These are phyloP conservation scores for Cercospora sp. DNA, from an alignment of 2,329 filamentous ascomycete species.

Conservation along the genomic window DNA sequence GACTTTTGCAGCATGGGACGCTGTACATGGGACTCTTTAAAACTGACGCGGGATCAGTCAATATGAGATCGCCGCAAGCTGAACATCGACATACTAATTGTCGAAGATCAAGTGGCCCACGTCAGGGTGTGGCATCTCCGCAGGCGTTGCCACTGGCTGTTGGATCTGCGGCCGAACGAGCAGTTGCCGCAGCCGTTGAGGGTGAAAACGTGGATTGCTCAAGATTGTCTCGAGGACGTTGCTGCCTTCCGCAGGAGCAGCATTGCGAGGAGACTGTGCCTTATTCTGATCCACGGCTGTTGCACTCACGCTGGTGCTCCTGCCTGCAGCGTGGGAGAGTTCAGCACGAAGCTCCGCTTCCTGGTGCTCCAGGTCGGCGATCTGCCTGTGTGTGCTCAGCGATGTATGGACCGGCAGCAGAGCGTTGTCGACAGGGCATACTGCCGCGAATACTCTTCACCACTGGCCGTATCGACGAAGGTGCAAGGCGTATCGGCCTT, in stretches of 20 bases:
- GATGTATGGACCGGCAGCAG: not conserved
- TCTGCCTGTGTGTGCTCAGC: slow-evolving; percentile 4
- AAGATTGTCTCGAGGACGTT: slow-evolving; percentile 19
- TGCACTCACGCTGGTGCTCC: not conserved
- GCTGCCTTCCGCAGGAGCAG: slow-evolving; percentile 1
- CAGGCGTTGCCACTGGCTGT: slow-evolving; percentile 11
- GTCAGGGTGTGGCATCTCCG: slow-evolving; percentile 15
- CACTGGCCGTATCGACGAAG: slow-evolving; percentile 20
- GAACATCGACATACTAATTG: not conserved
- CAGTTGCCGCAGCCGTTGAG: slow-evolving; percentile 9
- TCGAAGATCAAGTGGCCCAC: slow-evolving; percentile 3
- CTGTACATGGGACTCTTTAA: slow-evolving; percentile 22
- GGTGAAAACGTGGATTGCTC: slow-evolving; percentile 12
- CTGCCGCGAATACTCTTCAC: slow-evolving; percentile 23
- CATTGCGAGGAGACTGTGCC: not conserved
- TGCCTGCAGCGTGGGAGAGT: not conserved
- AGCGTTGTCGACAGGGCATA: slow-evolving; percentile 7
- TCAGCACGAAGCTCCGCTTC: slow-evolving; percentile 17
- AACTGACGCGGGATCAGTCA: slow-evolving; percentile 2
- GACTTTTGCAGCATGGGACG: slow-evolving; percentile 14
- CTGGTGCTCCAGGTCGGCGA: slow-evolving; percentile 19
- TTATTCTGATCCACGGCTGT: not conserved
- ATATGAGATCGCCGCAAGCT: not conserved
- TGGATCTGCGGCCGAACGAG: slow-evolving; percentile 15
- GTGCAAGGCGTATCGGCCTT: slow-evolving; percentile 21